Conservation (phyloP, 257 asterid genomes). For the Apocynum venetum region DNA sequence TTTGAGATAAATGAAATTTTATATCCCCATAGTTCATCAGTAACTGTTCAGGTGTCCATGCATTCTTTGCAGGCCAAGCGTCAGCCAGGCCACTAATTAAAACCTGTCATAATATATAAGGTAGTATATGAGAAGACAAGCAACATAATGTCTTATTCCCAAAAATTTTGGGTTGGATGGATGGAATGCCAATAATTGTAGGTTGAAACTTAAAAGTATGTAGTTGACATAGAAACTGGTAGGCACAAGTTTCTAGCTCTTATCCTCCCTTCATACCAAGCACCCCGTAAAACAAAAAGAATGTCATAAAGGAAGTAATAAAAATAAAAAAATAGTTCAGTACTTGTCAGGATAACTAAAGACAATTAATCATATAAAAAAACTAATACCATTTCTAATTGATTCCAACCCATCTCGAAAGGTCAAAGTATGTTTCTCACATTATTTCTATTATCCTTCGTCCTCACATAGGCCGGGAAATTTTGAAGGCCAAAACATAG, state of each 20-base stretch:
- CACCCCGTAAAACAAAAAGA: neutral
- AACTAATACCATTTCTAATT: neutral
- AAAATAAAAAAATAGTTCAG: neutral
- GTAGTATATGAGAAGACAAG: neutral
- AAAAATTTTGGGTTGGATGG: neutral
- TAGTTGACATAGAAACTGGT: neutral
- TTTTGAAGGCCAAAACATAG: neutral
- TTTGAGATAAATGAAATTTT: constrained; percentile 74
- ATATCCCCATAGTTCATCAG: constrained; percentile 58
- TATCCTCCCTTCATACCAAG: neutral
- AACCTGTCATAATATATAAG: constrained; percentile 40
- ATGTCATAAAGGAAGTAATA: neutral
- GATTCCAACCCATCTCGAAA: neutral
- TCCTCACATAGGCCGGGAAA: neutral
- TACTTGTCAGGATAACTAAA: neutral
- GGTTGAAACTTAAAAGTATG: neutral
- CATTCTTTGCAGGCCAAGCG: constrained; percentile 78
- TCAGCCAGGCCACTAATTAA: constrained; percentile 78
- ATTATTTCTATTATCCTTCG: neutral
- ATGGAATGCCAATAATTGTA: neutral
- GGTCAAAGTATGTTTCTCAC: neutral
- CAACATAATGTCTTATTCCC: neutral
- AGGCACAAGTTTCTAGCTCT: neutral
- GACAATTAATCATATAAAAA: neutral
- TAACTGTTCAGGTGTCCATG: constrained; percentile 79